A percentile compares a stretch with the other conserved stretches of the same genome.
These are phyloP conservation scores for Patellifolia procumbens DNA, from an alignment of 179 eudicot genomes.

Conservation along the genomic window DNA sequence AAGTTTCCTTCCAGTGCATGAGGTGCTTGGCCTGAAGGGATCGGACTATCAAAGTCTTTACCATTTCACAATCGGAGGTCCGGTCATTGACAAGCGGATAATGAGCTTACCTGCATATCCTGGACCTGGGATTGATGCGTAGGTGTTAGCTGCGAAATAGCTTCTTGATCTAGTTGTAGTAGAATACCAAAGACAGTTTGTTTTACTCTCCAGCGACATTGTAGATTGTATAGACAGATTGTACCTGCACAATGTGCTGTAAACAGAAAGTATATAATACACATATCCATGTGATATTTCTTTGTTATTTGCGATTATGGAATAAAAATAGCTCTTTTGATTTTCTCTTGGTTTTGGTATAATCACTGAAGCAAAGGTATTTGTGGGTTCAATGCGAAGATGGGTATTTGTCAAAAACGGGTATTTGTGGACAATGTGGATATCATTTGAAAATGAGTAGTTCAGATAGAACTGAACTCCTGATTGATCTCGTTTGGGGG, in stretches of 20 bases:
- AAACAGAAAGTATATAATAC: too few species aligned
- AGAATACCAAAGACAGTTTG: neutral
- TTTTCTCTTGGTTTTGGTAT: too few species aligned
- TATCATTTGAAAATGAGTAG: too few species aligned
- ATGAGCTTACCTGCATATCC: constrained; percentile 97
- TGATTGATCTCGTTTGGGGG: too few species aligned
- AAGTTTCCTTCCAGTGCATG: constrained; percentile 60
- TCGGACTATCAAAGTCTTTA: constrained; percentile 74
- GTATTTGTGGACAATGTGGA: too few species aligned
- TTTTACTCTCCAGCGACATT: neutral
- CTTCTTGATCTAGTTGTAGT: neutral
- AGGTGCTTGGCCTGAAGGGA: constrained; percentile 74
- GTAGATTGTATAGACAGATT: neutral
- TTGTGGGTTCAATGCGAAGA: too few species aligned
- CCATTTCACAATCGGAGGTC: constrained; percentile 89
- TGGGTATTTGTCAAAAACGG: too few species aligned
- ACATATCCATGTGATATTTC: too few species aligned
- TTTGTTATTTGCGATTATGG: too few species aligned
- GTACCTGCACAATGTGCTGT: neutral
- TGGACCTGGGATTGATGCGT: constrained; percentile 63
- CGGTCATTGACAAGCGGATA: constrained; percentile 80
- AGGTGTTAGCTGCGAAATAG: neutral
- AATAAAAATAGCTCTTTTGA: too few species aligned
- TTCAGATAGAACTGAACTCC: too few species aligned
- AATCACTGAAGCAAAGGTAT: too few species aligned